Base-by-base conservation (phyloP, 202 grass and related monocot species). In the Brachypodium distachyon region DNA sequence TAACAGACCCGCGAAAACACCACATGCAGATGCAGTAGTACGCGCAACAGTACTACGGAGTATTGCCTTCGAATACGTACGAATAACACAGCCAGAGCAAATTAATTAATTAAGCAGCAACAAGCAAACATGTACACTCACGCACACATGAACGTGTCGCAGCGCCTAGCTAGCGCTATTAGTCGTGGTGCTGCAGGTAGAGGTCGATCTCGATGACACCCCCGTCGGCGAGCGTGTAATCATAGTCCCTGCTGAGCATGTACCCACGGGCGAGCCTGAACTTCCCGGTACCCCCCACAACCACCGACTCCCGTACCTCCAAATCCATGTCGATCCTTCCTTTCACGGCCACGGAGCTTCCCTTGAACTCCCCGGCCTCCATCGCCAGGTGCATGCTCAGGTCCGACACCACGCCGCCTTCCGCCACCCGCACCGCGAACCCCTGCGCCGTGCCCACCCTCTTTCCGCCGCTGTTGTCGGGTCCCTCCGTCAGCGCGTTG, bases 161-260 rank as follows among this genome's bases (percentile, higher is more conserved):
- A 4, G 61, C 61, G 10, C 2, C 3, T 1, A 21, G 11, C 42
- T 41, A 41, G 27, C n/a, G n/a, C n/a, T n/a, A n/a, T n/a, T n/a
- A n/a, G n/a, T n/a, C n/a, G n/a, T 71, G 72, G 58, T 41, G 6
- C 73, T 74, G 44, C 59, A 67, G 9, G 28, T 78, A 78, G 31
- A 93, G 25, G 37, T 87, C 81, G 9, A 93, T 79, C 84, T 93
- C 84, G 7, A 93, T 52, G 12, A 85, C 18, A 52, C 84, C 87
- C 2, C 91, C 87, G 0, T 10, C 41, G 39, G 32, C 68, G 63
- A 90, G 79, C 47, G 78, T 76, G 55, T 90, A 90, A 27, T 88
- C 69, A 61, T 85, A 83, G 63, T 77, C 81, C 57, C 10, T 83
- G 12, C 51, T 81, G 25, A 88, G 58, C 51, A 66, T 48, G 22